Evolutionary conservation across 768 basidiomycete genomes (phyloP).

Genomic region (Russula sp.): DNA sequence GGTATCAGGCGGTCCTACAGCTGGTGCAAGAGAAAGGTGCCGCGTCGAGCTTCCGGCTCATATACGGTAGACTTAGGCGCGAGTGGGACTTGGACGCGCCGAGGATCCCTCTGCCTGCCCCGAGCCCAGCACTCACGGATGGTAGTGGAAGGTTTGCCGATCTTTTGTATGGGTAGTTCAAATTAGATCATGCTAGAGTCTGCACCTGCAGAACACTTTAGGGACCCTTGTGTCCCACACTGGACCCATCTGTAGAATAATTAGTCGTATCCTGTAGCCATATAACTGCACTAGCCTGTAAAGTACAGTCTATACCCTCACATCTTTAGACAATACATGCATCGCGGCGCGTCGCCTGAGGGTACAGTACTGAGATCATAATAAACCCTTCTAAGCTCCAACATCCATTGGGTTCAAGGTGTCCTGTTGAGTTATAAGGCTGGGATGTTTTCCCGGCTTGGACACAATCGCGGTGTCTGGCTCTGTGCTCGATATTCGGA

Average conservation of each 20-base stretch:
- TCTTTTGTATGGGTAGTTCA: conserved; percentile 27
- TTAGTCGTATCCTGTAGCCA: conserved; percentile 13
- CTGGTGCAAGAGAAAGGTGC: conserved; percentile 86
- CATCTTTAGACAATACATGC: conserved; percentile 4
- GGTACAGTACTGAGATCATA: neutral
- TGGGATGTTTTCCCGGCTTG: conserved; percentile 50
- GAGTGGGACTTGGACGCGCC: conserved; percentile 62
- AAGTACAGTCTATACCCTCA: conserved; percentile 11
- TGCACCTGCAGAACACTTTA: conserved; percentile 10
- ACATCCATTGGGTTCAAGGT: conserved; percentile 10
- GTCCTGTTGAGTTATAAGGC: conserved; percentile 23
- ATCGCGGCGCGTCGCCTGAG: neutral
- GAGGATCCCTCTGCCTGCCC: conserved; percentile 18
- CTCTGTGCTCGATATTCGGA: conserved; percentile 59
- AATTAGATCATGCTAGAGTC: neutral
- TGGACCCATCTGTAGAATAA: conserved; percentile 22
- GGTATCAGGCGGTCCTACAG: conserved; percentile 51
- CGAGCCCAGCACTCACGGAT: conserved; percentile 28
- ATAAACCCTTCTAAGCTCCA: conserved; percentile 18
- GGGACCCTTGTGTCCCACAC: neutral
- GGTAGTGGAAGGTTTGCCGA: conserved; percentile 29
- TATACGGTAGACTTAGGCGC: conserved; percentile 56
- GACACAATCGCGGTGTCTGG: conserved; percentile 45
- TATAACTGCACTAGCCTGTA: conserved; percentile 11
- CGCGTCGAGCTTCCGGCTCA: conserved; percentile 67